Evolutionary conservation across 2,329 filamentous ascomycete genomes (phyloP), one percentile per base, ranked within the genome.

Genomic region (Endoconidiophora laricicola): DNA sequence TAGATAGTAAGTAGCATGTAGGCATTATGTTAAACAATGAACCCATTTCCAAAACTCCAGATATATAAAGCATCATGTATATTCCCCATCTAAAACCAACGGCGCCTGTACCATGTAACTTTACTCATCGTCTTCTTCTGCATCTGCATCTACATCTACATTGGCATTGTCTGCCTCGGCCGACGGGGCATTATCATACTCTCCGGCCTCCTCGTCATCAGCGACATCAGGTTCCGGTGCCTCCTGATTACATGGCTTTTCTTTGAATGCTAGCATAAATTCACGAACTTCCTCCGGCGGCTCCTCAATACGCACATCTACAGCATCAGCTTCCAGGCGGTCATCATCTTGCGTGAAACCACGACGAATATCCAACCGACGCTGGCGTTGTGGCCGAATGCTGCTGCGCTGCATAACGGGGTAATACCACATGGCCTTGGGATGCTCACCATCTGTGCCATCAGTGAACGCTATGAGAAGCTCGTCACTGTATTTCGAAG

Each of bases 341-440:
- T 71, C 69, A 51, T 72, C 68, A 48, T 72, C 66, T 72, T 67
- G 61, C 36, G 57, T 57, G 24, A 69, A 60, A 52, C 68, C 71
- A 42, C 66, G 65, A 29, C 66, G 73, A 44, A 73, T 71, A 43
- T 74, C 70, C 55, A 80, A 78, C 59, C 78, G 78, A 67, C 76
- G 79, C 54, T 70, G 73, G 52, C 78, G 71, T 62, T 79, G 77
- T 26, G 76, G 76, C 42, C 76, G 69, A 57, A 83, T 75, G 20
- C 70, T 69, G 44, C 71, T 75, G 49, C 76, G 73, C 61, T 81
- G 77, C 64, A 82, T 74, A 55, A 83, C 70, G 3, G 79, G 79
- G 57, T 82, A 83, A 63, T 81, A 83, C 61, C 79, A 81, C 10
- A 72, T 74, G 5, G 71, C 78, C 60, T 74, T 76, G 55, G 75